Evolutionary conservation across 495 filamentous ascomycete species (phyloP).

Genomic region (Aspergillus baeticus): DNA sequence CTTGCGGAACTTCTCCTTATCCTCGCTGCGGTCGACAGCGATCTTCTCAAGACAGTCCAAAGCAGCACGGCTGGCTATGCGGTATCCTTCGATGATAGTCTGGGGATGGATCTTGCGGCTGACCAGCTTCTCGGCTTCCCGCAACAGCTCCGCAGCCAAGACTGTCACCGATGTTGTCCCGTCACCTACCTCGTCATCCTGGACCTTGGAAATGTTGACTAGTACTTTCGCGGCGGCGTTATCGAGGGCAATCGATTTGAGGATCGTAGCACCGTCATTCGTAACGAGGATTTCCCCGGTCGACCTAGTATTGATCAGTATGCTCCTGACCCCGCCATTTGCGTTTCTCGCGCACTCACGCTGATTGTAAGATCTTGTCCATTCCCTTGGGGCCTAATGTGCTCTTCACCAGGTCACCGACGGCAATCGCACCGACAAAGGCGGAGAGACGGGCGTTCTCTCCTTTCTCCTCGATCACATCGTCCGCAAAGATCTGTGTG

Average conservation of each 20-base stretch:
- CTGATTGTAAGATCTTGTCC: slow-evolving; percentile 99
- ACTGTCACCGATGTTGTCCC: slow-evolving; percentile 92
- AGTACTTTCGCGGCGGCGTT: slow-evolving; percentile 94
- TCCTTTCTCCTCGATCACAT: slow-evolving; percentile 96
- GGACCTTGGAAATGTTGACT: slow-evolving; percentile 98
- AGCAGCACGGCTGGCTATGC: slow-evolving; percentile 90
- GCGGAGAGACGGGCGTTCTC: slow-evolving; percentile 98
- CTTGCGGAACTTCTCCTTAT: slow-evolving; percentile 78
- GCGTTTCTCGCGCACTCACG: slow-evolving; percentile 52
- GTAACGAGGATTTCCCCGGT: slow-evolving; percentile 97
- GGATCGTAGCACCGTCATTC: slow-evolving; percentile 96
- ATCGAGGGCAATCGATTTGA: slow-evolving; percentile 98
- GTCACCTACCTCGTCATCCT: slow-evolving; percentile 97
- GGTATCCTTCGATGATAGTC: slow-evolving; percentile 98
- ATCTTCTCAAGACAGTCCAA: slow-evolving; percentile 77
- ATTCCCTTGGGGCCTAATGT: slow-evolving; percentile 97
- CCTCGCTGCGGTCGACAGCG: slow-evolving; percentile 85
- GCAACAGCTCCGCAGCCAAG: slow-evolving; percentile 88
- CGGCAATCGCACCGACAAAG: slow-evolving; percentile 96
- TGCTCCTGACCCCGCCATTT: slow-evolving; percentile 21
- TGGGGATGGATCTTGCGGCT: slow-evolving; percentile 98
- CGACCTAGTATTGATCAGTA: slow-evolving; percentile 54
- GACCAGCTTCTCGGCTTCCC: slow-evolving; percentile 95
- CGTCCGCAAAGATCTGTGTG: slow-evolving; percentile 97
- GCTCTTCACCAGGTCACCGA: slow-evolving; percentile 95